Evolutionary conservation across 2,329 filamentous ascomycete species (phyloP), one percentile per base, ranked within the genome.

Genomic region (Fusarium luffae): DNA sequence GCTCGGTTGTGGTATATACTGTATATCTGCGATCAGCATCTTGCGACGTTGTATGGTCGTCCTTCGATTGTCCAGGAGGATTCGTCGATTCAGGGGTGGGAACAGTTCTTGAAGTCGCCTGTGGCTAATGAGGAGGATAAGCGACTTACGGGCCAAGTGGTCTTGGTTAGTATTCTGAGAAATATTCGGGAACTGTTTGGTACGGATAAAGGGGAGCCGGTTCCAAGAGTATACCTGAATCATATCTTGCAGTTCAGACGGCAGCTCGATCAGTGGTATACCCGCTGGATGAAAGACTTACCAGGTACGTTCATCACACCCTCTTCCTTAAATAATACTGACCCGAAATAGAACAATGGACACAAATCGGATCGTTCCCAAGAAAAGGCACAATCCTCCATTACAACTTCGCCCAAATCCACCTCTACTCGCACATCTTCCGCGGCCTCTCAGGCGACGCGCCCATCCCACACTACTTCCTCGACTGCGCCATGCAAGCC

Each of bases 21-120:
- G 2, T 89, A 88, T 63, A 85, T 89, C 9, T 89, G 87, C 66
- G 87, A 89, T 60, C 86, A 88, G 62, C 87, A 89, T 68, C 83
- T 89, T 4, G 88, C 86, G 19, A 89, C 89, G 23, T 79, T 89
- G 0, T 89, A 90, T 56, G 86, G 87, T 4, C 81, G 88, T 4
- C 85, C 86, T 2, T 85, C 86, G 0, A 84, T 89, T 11, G 85
- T 89, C 1, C 85, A 86, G 28, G 87, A 89, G 54, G 86, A 90
- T 56, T 77, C 81, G 16, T 84, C 85, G 0, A 86, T 89, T 41
- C 84, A 86, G 51, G 86, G 86, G 7, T 86, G 86, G 79, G 86
- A 89, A 54, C 79, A 81, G 2, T 86, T 89, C 46, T 76, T 89
- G n/a, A 81, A 84, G 37, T 82, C 83, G 0, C 81, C 85, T 0